phyloP scores from a whole-genome alignment of 352 stramenopile species.

The Globisporangium heterothallicum region DNA sequence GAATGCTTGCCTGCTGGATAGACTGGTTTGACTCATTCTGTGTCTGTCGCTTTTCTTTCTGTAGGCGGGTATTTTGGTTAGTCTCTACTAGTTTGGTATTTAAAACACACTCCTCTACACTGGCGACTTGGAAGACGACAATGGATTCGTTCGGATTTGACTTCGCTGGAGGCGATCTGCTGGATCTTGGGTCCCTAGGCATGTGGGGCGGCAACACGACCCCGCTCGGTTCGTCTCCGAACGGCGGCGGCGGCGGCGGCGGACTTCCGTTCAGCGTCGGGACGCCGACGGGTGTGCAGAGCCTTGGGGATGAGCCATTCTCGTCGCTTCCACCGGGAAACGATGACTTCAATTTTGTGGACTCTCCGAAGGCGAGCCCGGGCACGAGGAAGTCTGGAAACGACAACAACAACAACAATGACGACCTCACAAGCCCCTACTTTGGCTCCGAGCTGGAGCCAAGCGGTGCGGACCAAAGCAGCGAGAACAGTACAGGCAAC shows the following conservation, averaged over 20 bases:
- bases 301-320: slow-evolving; percentile 75
- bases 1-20: too few species aligned
- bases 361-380: slow-evolving; percentile 59
- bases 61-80: neutral
- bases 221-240: slow-evolving; percentile 66
- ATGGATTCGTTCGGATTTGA: slow-evolving; percentile 88
- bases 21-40: neutral
- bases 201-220: slow-evolving; percentile 61
- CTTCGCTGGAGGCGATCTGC: slow-evolving; percentile 63
- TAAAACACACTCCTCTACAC: neutral
- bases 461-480: slow-evolving; percentile 24
- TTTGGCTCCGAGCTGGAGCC: slow-evolving; percentile 61
- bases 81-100: slow-evolving; percentile 1
- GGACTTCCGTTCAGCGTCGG: slow-evolving; percentile 77
- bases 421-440: slow-evolving; percentile 49
- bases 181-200: slow-evolving; percentile 69
- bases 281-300: slow-evolving; percentile 78
- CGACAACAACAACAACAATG: slow-evolving; percentile 5
- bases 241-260: slow-evolving; percentile 25
- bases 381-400: slow-evolving; percentile 9
- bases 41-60: too few species aligned
- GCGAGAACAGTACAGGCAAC: slow-evolving; percentile 26
- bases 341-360: slow-evolving; percentile 76
- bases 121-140: neutral
- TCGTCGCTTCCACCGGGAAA: slow-evolving; percentile 33